Percentiles rank a stretch among this genome's conserved stretches.
Evolutionary conservation across 2,329 filamentous ascomycete genomes (phyloP).

Genomic region (Pyrenophora seminiperda): DNA sequence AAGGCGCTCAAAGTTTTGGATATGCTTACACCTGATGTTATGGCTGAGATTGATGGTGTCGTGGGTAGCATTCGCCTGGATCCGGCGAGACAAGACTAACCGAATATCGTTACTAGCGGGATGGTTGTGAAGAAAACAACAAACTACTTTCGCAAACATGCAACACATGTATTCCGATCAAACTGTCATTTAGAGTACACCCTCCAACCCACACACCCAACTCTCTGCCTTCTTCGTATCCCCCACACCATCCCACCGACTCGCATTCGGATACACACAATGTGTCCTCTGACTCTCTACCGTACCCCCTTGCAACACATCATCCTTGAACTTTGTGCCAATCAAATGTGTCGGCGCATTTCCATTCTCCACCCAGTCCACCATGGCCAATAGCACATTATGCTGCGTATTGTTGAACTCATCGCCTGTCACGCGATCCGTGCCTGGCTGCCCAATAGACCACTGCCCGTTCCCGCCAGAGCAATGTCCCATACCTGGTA

Average conservation of each 20-base stretch:
- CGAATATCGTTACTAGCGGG: not conserved
- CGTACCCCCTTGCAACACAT: slow-evolving; percentile 14
- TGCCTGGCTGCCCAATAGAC: slow-evolving; percentile 23
- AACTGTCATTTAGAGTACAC: not conserved
- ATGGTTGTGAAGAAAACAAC: not conserved
- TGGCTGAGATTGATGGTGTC: slow-evolving; percentile 50
- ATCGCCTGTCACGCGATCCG: slow-evolving; percentile 22
- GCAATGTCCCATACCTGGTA: slow-evolving; percentile 58
- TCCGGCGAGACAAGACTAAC: slow-evolving; percentile 31
- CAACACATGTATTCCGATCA: too few species aligned
- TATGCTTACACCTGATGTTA: slow-evolving; percentile 53
- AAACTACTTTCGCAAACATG: not conserved
- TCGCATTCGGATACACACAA: slow-evolving; percentile 28
- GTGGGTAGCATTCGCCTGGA: slow-evolving; percentile 33
- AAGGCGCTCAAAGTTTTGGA: slow-evolving; percentile 52
- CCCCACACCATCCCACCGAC: slow-evolving; percentile 21
- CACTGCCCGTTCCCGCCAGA: slow-evolving; percentile 51
- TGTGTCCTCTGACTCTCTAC: slow-evolving; percentile 18
- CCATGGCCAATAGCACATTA: slow-evolving; percentile 53
- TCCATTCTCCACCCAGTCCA: slow-evolving; percentile 50
- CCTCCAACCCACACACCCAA: slow-evolving; percentile 9
- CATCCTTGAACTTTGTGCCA: slow-evolving; percentile 18
- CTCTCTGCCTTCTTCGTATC: slow-evolving; percentile 16
- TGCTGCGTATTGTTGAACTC: slow-evolving; percentile 11
- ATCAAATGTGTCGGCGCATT: slow-evolving; percentile 44